These are phyloP conservation scores for Phytophthora palmivora DNA, from an alignment of 352 stramenopile species.

Conservation along the genomic window DNA sequence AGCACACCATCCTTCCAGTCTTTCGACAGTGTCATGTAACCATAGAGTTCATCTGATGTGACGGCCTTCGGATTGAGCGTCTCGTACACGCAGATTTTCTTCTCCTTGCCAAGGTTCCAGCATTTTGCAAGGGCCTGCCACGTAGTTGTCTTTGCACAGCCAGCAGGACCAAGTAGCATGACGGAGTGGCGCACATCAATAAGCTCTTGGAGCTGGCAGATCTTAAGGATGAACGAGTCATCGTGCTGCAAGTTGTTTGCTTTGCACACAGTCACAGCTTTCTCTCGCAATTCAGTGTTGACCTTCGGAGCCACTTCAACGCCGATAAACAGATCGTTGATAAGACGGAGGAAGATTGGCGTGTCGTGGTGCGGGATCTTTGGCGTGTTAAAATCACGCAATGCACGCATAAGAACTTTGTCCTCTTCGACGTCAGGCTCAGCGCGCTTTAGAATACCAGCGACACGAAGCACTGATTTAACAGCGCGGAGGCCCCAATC, in stretches of 20 bases:
- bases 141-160: conserved; percentile 87
- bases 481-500: conserved; percentile 91
- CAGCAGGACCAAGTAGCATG: conserved; percentile 85
- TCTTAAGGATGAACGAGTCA: conserved; percentile 88
- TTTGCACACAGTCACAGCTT: conserved; percentile 93
- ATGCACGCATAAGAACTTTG: conserved; percentile 87
- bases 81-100: conserved; percentile 91
- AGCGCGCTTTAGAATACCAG: conserved; percentile 84
- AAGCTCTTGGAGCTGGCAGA: conserved; percentile 88
- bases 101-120: conserved; percentile 89
- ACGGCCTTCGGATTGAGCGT: conserved; percentile 90
- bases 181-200: conserved; percentile 91
- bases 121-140: conserved; percentile 89
- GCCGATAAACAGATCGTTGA: conserved; percentile 92
- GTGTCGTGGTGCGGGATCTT: conserved; percentile 91
- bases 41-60: conserved; percentile 94
- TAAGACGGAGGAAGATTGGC: conserved; percentile 88
- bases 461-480: conserved; percentile 88
- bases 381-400: conserved; percentile 89
- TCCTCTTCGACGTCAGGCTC: conserved; percentile 87
- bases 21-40: conserved; percentile 92
- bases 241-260: conserved; percentile 87
- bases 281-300: conserved; percentile 92
- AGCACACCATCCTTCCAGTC: conserved; percentile 91
- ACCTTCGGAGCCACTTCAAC: conserved; percentile 95